Evolutionary conservation across 176 grass and related monocot species (phyloP).

Genomic region (Coix lacrymajobi): DNA sequence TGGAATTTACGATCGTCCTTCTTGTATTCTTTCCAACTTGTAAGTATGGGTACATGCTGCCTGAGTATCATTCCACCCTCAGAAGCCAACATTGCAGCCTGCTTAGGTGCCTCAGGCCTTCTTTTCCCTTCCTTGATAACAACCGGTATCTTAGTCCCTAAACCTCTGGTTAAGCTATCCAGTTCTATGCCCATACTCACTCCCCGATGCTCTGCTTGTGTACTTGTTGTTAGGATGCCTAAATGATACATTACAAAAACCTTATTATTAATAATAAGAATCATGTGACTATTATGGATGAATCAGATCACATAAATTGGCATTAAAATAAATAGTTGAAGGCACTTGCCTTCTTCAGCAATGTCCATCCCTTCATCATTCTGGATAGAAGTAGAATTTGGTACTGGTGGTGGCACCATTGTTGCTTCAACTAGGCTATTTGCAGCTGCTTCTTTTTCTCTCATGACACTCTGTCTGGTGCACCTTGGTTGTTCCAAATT

Average conservation of each 20-base stretch:
- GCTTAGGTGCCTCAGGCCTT: neutral
- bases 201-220: neutral
- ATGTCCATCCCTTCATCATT: neutral
- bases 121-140: neutral
- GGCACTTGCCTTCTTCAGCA: neutral
- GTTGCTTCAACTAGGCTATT: neutral
- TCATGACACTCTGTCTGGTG: no score
- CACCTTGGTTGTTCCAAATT: neutral
- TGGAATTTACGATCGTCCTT: neutral
- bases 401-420: neutral
- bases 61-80: neutral
- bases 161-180: neutral
- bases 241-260: neutral
- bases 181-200: neutral
- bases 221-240: neutral
- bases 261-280: neutral
- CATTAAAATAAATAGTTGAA: neutral
- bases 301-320: neutral
- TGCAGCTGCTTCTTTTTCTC: neutral
- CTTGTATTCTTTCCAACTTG: neutral
- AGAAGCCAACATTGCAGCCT: neutral
- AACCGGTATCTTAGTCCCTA: neutral
- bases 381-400: neutral
- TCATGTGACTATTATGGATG: neutral
- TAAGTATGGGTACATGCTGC: neutral